Evolutionary conservation across 2,329 filamentous ascomycete genomes (phyloP).

Genomic region (Xylariales sp.): DNA sequence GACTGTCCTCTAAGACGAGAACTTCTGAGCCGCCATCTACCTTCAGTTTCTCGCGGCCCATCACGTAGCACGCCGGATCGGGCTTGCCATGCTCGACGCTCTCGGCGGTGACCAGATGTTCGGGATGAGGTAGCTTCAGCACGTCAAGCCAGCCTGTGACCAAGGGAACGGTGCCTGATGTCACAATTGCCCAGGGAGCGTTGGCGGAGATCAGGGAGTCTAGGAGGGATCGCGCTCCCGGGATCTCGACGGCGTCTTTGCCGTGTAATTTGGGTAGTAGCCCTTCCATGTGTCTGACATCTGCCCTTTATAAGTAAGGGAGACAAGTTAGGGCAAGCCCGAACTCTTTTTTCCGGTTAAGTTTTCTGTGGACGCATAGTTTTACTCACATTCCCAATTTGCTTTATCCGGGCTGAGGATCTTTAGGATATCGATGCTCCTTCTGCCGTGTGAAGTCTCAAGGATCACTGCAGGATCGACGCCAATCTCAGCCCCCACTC

Average conservation of each 20-base stretch:
- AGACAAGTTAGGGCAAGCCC: too few species aligned
- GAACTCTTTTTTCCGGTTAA: too few species aligned
- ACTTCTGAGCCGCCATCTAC: slow-evolving; percentile 46
- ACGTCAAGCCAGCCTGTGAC: slow-evolving; percentile 68
- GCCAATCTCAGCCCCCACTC: slow-evolving; percentile 77
- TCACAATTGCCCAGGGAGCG: slow-evolving; percentile 83
- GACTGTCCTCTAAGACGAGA: slow-evolving; percentile 84
- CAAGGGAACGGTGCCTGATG: slow-evolving; percentile 64
- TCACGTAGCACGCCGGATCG: slow-evolving; percentile 67
- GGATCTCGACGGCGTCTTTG: slow-evolving; percentile 75
- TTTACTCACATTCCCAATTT: slow-evolving; percentile 78
- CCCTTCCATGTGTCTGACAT: slow-evolving; percentile 74
- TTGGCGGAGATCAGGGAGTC: slow-evolving; percentile 55
- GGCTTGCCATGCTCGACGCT: slow-evolving; percentile 73
- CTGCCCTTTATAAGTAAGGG: slow-evolving; percentile 38
- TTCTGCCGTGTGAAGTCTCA: slow-evolving; percentile 82
- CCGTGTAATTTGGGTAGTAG: slow-evolving; percentile 73
- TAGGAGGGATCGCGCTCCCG: slow-evolving; percentile 71
- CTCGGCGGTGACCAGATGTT: slow-evolving; percentile 68
- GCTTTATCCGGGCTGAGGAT: slow-evolving; percentile 79
- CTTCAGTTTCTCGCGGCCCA: slow-evolving; percentile 60
- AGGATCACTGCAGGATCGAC: slow-evolving; percentile 82
- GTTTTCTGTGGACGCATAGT: too few species aligned
- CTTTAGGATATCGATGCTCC: slow-evolving; percentile 81
- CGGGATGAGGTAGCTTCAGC: slow-evolving; percentile 59